Base-by-base conservation (phyloP, 1,284 basidiomycete genomes). In the Tilletia caries region DNA sequence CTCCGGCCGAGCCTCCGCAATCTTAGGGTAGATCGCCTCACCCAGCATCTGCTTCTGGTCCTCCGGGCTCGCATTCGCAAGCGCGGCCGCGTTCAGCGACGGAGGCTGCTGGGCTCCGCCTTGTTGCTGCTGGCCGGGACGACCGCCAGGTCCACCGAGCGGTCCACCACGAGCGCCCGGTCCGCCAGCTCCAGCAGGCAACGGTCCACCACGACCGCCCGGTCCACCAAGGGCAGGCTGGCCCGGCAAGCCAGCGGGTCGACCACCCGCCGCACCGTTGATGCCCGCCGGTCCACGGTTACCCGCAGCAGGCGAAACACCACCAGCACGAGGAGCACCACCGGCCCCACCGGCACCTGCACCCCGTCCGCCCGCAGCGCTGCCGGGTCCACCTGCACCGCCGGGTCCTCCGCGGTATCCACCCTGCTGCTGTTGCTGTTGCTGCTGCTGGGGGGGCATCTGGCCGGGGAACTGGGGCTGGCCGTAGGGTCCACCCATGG, bases 31-130 rank as follows among this genome's bases (percentile, higher is more conserved):
- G 74, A 83, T 82, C 34, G 81, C 81, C 75, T 83, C 81, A 52
- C 81, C 81, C 50, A 83, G 77, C 79, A 83, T 83, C 75, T 83
- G 81, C 81, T 83, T 83, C 77, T 83, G 81, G 75, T 83, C 81
- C 68, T 83, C 81, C 58, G 81, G 81, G 71, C 80, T 76, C 20
- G 81, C 81, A 70, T 81, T 80, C 60, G 81, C 81, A 13, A 83
- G 75, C 23, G 80, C 78, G 64, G 79, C 79, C 18, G 81, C 79
- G 67, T 75, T 83, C 65, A 83, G 73, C 46, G 67, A 58, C 68
- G 75, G 76, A 58, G 78, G 79, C 73, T 78, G 76, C 8, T 6
- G 37, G 15, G 37, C 37, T n/a, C n/a, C n/a, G n/a, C n/a, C n/a
- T 34, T 72, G 71, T 65, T 69, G 66, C 1, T 74, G 74, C n/a